Percentiles rank a stretch among this genome's conserved stretches.
phyloP scores from a whole-genome alignment of 2,329 filamentous ascomycete species.

The Aspergillus uvarum region DNA sequence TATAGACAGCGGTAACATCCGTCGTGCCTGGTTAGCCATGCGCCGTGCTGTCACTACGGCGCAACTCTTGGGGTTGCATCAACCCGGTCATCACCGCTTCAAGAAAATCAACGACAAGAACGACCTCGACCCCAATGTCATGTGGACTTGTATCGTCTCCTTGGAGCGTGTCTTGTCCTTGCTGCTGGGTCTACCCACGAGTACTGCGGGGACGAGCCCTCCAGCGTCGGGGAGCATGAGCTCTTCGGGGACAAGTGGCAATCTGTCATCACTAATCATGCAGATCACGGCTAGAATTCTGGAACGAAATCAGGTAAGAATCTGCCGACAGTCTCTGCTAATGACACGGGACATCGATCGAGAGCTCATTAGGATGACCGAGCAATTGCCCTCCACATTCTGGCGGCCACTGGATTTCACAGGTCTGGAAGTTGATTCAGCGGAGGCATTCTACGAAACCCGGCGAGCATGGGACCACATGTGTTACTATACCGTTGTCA shows the following conservation, averaged over 20 bases:
- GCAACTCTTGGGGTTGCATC: constrained; percentile 46
- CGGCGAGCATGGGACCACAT: constrained; percentile 49
- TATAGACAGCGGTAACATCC: constrained; percentile 42
- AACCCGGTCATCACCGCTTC: constrained; percentile 16
- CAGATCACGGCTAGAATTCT: constrained; percentile 39
- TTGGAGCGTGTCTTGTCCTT: constrained; percentile 43
- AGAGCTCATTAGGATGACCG: constrained; percentile 44
- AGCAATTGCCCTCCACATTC: constrained; percentile 46
- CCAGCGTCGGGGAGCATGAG: constrained; percentile 19
- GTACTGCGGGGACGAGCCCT: constrained; percentile 51
- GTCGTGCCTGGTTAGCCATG: constrained; percentile 39
- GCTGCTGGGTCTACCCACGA: constrained; percentile 44
- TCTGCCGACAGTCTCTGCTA: constrained; percentile 48
- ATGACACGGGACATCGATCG: constrained; percentile 28
- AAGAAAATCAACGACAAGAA: not conserved
- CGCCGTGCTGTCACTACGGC: constrained; percentile 43
- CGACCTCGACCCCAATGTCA: constrained; percentile 18
- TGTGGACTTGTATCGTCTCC: constrained; percentile 44
- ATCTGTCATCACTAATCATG: constrained; percentile 39
- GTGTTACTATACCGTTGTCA: constrained; percentile 52
- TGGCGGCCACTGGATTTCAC: constrained; percentile 40
- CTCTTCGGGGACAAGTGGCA: constrained; percentile 45
- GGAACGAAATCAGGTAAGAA: not conserved
- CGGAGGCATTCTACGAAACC: constrained; percentile 27
- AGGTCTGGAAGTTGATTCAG: constrained; percentile 1